A percentile compares a stretch with the other conserved stretches of the same genome.
Evolutionary conservation across 1,284 basidiomycete species (phyloP).

Genomic region (Coniferiporia weirii): DNA sequence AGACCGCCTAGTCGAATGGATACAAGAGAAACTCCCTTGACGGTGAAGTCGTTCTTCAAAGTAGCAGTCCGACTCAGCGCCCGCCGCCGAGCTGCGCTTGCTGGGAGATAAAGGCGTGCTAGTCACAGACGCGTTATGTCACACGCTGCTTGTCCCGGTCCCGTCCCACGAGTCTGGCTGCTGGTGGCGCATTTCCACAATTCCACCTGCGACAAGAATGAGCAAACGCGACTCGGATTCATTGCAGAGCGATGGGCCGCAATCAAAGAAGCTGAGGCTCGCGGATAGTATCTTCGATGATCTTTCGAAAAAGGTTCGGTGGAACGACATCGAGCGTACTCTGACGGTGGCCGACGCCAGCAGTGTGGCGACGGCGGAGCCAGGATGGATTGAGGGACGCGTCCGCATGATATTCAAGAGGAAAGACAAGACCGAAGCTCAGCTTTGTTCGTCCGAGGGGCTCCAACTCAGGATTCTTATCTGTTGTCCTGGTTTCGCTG

Average conservation of each 20-base stretch:
- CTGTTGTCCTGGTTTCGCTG: neutral
- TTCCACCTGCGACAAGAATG: neutral
- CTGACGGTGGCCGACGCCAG: neutral
- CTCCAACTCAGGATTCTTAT: slow-evolving; percentile 4
- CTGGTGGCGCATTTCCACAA: too few relatives aligned
- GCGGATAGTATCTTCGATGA: slow-evolving; percentile 1
- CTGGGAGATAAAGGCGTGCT: too few relatives aligned
- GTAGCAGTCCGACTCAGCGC: too few relatives aligned
- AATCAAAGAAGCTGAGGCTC: neutral
- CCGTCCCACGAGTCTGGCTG: neutral
- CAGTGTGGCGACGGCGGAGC: neutral
- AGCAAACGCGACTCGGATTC: neutral
- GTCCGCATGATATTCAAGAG: slow-evolving; percentile 2
- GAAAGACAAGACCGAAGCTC: neutral
- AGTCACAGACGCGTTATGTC: neutral
- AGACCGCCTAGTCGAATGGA: too few relatives aligned
- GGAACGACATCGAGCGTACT: slow-evolving; percentile 14
- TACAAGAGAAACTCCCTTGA: too few relatives aligned
- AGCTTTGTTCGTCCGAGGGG: neutral
- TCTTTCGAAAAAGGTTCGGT: slow-evolving; percentile 2
- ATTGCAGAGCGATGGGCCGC: neutral
- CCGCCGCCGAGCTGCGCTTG: too few relatives aligned
- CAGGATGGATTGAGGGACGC: slow-evolving; percentile 10
- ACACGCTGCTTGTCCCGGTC: too few relatives aligned
- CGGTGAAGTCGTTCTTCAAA: too few relatives aligned